Evolutionary conservation across 228 moss, liverwort and hornwort species (phyloP).

Genomic region (Sphagnum magellanicum): DNA sequence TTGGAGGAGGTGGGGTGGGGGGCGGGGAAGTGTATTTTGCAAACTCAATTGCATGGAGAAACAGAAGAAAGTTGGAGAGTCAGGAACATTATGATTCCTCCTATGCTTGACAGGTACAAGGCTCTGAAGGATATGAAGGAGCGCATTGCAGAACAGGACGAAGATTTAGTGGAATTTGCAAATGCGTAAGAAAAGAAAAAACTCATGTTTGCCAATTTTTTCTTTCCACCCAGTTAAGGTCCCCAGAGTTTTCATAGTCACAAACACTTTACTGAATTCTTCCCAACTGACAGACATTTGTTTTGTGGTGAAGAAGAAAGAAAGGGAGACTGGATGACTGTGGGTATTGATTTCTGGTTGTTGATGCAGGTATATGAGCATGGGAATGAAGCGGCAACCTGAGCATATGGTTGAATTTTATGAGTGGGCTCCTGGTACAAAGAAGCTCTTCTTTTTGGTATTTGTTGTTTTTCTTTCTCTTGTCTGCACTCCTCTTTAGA

Average conservation of each 20-base stretch:
- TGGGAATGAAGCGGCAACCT: slow-evolving; percentile 85
- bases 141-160: slow-evolving; percentile 60
- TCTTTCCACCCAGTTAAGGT: not conserved
- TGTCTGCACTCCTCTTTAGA: not conserved
- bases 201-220: not conserved
- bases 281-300: not conserved
- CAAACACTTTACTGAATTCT: not conserved
- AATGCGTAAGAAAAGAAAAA: slow-evolving; percentile 45
- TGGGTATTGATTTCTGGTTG: slow-evolving; percentile 1
- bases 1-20: no score
- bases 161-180: slow-evolving; percentile 69
- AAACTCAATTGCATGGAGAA: no score
- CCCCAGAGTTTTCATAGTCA: not conserved
- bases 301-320: no score
- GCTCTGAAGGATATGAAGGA: slow-evolving; percentile 69
- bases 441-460: not conserved
- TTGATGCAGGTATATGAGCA: slow-evolving; percentile 54
- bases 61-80: no score
- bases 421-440: slow-evolving; percentile 94
- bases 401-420: slow-evolving; percentile 81
- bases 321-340: not conserved
- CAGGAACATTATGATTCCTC: not conserved
- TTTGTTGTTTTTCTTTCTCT: not conserved
- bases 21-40: no score
- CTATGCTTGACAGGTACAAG: slow-evolving; percentile 56